Evolutionary conservation across 2,329 filamentous ascomycete genomes (phyloP).

Genomic region (Coniella vitis): DNA sequence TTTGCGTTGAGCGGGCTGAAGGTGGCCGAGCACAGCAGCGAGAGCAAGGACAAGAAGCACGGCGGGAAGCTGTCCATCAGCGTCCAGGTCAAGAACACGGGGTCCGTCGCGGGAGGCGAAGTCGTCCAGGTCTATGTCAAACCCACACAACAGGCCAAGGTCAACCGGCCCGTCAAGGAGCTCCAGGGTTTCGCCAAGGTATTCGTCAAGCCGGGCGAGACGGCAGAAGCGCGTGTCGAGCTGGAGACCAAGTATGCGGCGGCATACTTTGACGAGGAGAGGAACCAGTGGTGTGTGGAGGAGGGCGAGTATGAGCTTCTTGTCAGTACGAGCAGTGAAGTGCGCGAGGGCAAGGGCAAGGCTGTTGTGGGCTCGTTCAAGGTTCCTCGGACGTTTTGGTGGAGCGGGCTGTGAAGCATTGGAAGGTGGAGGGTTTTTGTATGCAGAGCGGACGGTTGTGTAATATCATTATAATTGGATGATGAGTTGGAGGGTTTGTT

Average conservation of each 20-base stretch:
- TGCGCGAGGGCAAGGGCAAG: constrained; percentile 37
- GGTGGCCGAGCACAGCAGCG: constrained; percentile 31
- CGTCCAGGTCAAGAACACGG: constrained; percentile 55
- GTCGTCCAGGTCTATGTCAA: constrained; percentile 52
- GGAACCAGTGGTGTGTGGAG: constrained; percentile 59
- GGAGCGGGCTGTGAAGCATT: constrained; percentile 55
- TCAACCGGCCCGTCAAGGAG: constrained; percentile 54
- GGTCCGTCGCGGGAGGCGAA: constrained; percentile 44
- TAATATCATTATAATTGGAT: too few species aligned
- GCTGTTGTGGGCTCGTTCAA: constrained; percentile 46
- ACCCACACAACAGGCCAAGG: constrained; percentile 43
- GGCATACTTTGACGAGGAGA: constrained; percentile 64
- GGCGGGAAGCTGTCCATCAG: constrained; percentile 34
- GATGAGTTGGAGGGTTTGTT: too few species aligned
- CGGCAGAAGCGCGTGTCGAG: constrained; percentile 47
- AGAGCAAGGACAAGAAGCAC: constrained; percentile 27
- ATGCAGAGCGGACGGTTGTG: too few species aligned
- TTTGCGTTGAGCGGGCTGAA: constrained; percentile 40
- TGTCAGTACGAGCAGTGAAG: constrained; percentile 50
- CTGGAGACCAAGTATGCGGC: constrained; percentile 58
- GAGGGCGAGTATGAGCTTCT: constrained; percentile 58
- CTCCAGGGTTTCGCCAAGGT: constrained; percentile 62
- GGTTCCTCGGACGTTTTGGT: constrained; percentile 57
- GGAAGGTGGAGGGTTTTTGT: too few species aligned
- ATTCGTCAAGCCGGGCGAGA: constrained; percentile 52